Evolutionary conservation across 768 basidiomycete species (phyloP).

Genomic region (Tricholoma terreum): DNA sequence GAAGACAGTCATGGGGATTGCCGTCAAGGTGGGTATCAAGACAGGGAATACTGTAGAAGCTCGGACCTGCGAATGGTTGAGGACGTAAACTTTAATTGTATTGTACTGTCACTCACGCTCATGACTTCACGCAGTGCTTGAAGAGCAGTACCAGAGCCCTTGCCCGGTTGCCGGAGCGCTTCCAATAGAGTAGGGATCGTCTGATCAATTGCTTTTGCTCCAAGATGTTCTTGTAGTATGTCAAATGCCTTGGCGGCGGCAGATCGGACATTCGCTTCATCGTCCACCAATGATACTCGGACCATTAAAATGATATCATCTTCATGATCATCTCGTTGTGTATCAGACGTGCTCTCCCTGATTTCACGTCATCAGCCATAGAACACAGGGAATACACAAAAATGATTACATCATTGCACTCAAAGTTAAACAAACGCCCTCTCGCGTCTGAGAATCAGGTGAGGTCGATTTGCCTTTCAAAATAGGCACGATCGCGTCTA

Average conservation of each 20-base stretch:
- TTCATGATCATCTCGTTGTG: slow-evolving; percentile 84
- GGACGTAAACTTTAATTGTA: neutral
- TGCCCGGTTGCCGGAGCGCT: slow-evolving; percentile 89
- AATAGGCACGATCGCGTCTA: slow-evolving; percentile 80
- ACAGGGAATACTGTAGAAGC: slow-evolving; percentile 96
- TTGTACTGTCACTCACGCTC: slow-evolving; percentile 53
- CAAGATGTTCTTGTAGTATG: slow-evolving; percentile 87
- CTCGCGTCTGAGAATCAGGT: slow-evolving; percentile 59
- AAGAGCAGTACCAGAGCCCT: slow-evolving; percentile 91
- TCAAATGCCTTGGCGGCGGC: slow-evolving; percentile 92
- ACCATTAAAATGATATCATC: slow-evolving; percentile 86
- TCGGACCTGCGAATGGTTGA: slow-evolving; percentile 59
- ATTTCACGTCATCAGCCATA: neutral
- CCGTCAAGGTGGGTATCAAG: slow-evolving; percentile 88
- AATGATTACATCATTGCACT: slow-evolving; percentile 79
- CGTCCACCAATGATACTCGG: slow-evolving; percentile 82
- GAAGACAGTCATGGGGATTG: slow-evolving; percentile 90
- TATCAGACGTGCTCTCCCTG: slow-evolving; percentile 81
- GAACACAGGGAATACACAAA: neutral
- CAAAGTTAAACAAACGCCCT: slow-evolving; percentile 86
- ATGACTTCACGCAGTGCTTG: slow-evolving; percentile 93
- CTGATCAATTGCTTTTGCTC: slow-evolving; percentile 89
- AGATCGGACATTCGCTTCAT: slow-evolving; percentile 77
- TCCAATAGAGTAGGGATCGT: slow-evolving; percentile 94
- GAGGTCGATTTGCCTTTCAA: slow-evolving; percentile 66